Conservation (phyloP, 2,329 filamentous ascomycete species). For the Gaeumannomyces sp. region DNA sequence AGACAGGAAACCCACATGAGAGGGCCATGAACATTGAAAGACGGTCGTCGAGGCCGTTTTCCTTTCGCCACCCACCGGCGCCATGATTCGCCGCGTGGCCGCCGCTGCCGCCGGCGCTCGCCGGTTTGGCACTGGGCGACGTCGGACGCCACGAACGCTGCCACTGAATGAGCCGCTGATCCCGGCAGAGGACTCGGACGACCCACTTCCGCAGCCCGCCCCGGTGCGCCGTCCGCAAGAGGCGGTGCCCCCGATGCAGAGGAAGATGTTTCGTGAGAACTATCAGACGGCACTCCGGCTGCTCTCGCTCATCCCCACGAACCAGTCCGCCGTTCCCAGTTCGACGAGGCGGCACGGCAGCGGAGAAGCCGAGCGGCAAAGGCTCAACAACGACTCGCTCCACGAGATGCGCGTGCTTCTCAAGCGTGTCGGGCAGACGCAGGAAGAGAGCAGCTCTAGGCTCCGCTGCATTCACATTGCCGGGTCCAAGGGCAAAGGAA, state of each 20-base stretch:
- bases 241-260: too few species aligned
- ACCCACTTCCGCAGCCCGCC: background rate
- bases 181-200: background rate
- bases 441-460: slow-evolving; percentile 31
- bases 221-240: background rate
- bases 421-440: slow-evolving; percentile 64
- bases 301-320: slow-evolving; percentile 73
- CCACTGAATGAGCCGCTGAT: background rate
- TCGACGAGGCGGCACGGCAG: slow-evolving; percentile 28
- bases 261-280: slow-evolving; percentile 16
- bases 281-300: slow-evolving; percentile 65
- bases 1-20: too few species aligned
- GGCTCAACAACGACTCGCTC: slow-evolving; percentile 65
- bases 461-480: slow-evolving; percentile 70
- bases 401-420: slow-evolving; percentile 80
- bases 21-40: background rate
- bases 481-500: slow-evolving; percentile 92
- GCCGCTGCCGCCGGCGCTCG: background rate
- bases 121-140: background rate
- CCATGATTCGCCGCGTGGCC: background rate
- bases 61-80: background rate
- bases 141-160: background rate
- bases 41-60: background rate
- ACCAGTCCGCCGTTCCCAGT: slow-evolving; percentile 55
- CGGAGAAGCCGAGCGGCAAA: slow-evolving; percentile 30